A percentile compares a stretch with the other conserved stretches of the same genome.
phyloP scores from a whole-genome alignment of 352 stramenopile species.

The Pythium chondricola region DNA sequence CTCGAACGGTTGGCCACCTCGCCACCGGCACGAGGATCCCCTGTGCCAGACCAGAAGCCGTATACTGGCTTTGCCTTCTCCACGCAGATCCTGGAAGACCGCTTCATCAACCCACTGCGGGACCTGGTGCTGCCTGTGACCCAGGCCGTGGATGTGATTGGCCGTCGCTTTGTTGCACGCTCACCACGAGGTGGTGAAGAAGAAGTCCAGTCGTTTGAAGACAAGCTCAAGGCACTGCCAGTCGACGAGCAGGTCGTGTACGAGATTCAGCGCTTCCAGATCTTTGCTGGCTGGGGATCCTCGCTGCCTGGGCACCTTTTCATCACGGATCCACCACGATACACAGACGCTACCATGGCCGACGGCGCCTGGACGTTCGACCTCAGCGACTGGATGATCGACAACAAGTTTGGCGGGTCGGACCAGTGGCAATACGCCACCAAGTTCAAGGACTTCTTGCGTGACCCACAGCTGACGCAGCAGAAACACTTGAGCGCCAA shows the following conservation, averaged over 20 bases:
- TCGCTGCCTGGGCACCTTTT: slow-evolving; percentile 70
- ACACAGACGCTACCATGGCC: slow-evolving; percentile 72
- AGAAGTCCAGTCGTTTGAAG: slow-evolving; percentile 42
- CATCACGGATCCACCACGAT: slow-evolving; percentile 65
- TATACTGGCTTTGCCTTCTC: slow-evolving; percentile 86
- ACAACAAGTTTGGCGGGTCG: slow-evolving; percentile 57
- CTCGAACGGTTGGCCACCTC: slow-evolving; percentile 28
- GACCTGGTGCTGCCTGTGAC: slow-evolving; percentile 66
- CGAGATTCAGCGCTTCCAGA: slow-evolving; percentile 81
- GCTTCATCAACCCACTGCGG: slow-evolving; percentile 72
- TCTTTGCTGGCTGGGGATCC: slow-evolving; percentile 79
- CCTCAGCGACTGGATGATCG: slow-evolving; percentile 71
- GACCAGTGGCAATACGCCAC: slow-evolving; percentile 85
- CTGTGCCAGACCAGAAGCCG: slow-evolving; percentile 22
- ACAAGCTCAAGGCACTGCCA: slow-evolving; percentile 45
- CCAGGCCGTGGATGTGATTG: slow-evolving; percentile 36
- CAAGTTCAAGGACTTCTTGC: slow-evolving; percentile 80
- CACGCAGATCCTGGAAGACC: slow-evolving; percentile 67
- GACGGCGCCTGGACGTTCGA: slow-evolving; percentile 54
- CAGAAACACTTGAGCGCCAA: slow-evolving; percentile 41
- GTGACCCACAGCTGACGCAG: slow-evolving; percentile 42
- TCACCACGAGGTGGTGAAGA: slow-evolving; percentile 16
- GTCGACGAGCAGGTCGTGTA: slow-evolving; percentile 66
- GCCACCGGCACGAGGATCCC: slow-evolving; percentile 1
- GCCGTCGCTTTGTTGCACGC: slow-evolving; percentile 1